These are phyloP conservation scores for Kurtzmaniella quercitrusa DNA, from an alignment of 1,139 yeast genomes.

Conservation along the genomic window DNA sequence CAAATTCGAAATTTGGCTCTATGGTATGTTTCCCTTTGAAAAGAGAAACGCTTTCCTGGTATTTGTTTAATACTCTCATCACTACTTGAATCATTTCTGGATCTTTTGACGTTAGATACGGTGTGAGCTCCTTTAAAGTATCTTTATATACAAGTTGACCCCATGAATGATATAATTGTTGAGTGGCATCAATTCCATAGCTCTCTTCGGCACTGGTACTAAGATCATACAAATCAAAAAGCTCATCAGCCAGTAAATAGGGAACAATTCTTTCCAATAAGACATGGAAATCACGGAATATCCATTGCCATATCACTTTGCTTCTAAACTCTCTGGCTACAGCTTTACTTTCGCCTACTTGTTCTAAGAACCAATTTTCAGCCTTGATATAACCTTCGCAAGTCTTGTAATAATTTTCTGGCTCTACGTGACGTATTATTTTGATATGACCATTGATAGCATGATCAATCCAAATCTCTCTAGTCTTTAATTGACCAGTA, in stretches of 20 bases:
- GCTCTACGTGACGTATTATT: conserved; percentile 1
- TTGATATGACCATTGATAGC: conserved; percentile 4
- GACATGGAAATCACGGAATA: conserved; percentile 24
- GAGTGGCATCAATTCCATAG: conserved; percentile 17
- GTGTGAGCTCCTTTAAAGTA: conserved; percentile 1
- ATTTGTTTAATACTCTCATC: not conserved
- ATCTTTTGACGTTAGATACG: not conserved
- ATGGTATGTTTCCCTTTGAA: not conserved
- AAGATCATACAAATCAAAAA: conserved; percentile 16
- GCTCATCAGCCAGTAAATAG: conserved; percentile 11
- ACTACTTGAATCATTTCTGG: not conserved
- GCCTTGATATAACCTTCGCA: conserved; percentile 3
- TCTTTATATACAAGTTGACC: conserved; percentile 8
- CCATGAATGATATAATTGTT: conserved; percentile 13
- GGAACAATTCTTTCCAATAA: conserved; percentile 19
- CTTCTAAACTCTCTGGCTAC: conserved; percentile 12
- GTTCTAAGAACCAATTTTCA: conserved; percentile 13
- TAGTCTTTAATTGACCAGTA: conserved; percentile 3
- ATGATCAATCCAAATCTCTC: conserved; percentile 3
- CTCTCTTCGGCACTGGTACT: conserved; percentile 15
- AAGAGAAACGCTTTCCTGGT: not conserved
- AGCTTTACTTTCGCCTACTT: conserved; percentile 19
- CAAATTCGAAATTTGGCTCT: conserved; percentile 22
- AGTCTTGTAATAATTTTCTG: not conserved
- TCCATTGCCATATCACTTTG: conserved; percentile 27